Conservation (phyloP, 306 rosid species). For the Rosa persica region DNA sequence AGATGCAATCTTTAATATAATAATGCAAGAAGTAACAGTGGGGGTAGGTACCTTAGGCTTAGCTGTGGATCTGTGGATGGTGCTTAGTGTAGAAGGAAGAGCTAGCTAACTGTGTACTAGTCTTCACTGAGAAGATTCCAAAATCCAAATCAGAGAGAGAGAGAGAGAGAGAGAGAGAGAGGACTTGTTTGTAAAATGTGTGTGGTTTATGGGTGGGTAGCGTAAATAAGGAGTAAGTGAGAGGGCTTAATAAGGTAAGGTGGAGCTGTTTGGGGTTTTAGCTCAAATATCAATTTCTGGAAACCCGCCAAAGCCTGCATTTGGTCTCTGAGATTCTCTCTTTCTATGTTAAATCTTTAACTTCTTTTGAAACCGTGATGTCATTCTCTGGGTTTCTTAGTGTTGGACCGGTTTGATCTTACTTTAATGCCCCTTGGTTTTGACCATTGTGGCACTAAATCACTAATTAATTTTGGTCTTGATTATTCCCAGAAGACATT, state of each 20-base stretch:
- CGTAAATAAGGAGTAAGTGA: slow-evolving; percentile 35
- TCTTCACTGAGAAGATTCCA: slow-evolving; percentile 34
- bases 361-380: background rate
- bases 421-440: background rate
- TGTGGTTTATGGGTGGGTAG: slow-evolving; percentile 19
- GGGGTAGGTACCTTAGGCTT: slow-evolving; percentile 17
- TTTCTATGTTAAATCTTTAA: background rate
- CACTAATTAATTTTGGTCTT: background rate
- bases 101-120: slow-evolving; percentile 10
- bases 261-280: slow-evolving; percentile 35
- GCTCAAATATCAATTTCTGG: slow-evolving; percentile 42
- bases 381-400: background rate
- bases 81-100: slow-evolving; percentile 42
- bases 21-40: slow-evolving; percentile 7
- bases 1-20: slow-evolving; percentile 5
- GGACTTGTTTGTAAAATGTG: slow-evolving; percentile 6
- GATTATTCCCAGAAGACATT: background rate
- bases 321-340: slow-evolving; percentile 1
- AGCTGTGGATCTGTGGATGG: slow-evolving; percentile 42
- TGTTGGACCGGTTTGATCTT: slow-evolving; percentile 2
- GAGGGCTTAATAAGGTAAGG: slow-evolving; percentile 38
- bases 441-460: background rate
- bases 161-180: background rate
- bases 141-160: background rate
- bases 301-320: slow-evolving; percentile 47